Conservation (phyloP, 2,329 filamentous ascomycete species). For the Microthyrium microscopicum region DNA sequence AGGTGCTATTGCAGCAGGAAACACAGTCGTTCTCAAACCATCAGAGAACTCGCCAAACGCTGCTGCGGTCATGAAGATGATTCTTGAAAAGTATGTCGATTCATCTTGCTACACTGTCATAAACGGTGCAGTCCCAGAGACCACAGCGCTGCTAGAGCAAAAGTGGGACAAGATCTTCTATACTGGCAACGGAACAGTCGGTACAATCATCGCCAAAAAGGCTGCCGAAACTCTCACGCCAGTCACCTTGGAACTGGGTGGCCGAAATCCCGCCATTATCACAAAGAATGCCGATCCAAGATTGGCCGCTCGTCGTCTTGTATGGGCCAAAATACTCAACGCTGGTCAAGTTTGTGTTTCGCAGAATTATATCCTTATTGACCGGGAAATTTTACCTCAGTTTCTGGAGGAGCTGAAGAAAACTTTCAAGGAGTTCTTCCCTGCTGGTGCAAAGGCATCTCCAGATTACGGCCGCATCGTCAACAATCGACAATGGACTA, state of each 20-base stretch:
- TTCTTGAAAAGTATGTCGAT: slow-evolving; percentile 63
- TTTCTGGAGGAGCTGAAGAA: slow-evolving; percentile 62
- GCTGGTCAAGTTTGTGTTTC: slow-evolving; percentile 84
- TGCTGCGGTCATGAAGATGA: slow-evolving; percentile 63
- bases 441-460: slow-evolving; percentile 61
- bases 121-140: slow-evolving; percentile 69
- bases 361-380: slow-evolving; percentile 82
- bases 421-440: slow-evolving; percentile 63
- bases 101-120: slow-evolving; percentile 57
- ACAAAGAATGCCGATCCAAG: slow-evolving; percentile 66
- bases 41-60: slow-evolving; percentile 65
- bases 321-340: slow-evolving; percentile 80
- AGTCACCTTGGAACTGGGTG: slow-evolving; percentile 76
- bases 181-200: slow-evolving; percentile 65
- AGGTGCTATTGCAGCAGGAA: slow-evolving; percentile 83
- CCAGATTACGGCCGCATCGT: slow-evolving; percentile 67
- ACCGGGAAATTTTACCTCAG: slow-evolving; percentile 51
- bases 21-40: slow-evolving; percentile 79
- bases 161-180: slow-evolving; percentile 99
- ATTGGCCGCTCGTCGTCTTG: slow-evolving; percentile 64
- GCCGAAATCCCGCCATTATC: slow-evolving; percentile 80
- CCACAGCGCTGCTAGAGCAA: slow-evolving; percentile 63
- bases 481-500: slow-evolving; percentile 61
- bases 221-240: slow-evolving; percentile 50
- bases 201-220: slow-evolving; percentile 38